Percentiles rank a stretch among this genome's conserved stretches.
Evolutionary conservation across 139 green algal species (phyloP).

Genomic region (Edaphochlamys debaryana): DNA sequence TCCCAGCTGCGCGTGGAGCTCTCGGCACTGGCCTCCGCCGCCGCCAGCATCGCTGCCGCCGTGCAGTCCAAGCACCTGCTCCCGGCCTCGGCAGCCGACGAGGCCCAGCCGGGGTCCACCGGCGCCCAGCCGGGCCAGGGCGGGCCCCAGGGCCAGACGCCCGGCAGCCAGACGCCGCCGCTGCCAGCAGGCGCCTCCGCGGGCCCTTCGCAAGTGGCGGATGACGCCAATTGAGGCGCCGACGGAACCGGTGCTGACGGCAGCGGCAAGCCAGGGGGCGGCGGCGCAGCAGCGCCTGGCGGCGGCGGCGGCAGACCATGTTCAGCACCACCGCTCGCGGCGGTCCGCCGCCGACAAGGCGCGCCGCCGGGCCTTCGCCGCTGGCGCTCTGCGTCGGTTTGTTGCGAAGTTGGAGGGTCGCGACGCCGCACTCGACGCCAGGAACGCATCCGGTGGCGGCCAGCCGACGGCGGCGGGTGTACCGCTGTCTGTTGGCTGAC

Average conservation of each 20-base stretch:
- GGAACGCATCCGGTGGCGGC: too few relatives aligned
- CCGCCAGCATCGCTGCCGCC: constrained; percentile 54
- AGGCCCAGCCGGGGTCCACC: too few relatives aligned
- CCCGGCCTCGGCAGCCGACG: background rate
- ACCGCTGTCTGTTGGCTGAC: constrained; percentile 54
- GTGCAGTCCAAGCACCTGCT: constrained; percentile 60
- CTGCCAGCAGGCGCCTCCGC: too few relatives aligned
- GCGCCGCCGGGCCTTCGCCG: constrained; percentile 48
- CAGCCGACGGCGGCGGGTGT: too few relatives aligned
- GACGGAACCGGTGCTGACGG: too few relatives aligned
- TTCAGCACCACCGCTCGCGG: background rate
- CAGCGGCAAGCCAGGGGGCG: background rate
- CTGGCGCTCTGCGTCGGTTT: constrained; percentile 50
- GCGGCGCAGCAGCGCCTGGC: background rate
- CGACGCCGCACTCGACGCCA: constrained; percentile 12
- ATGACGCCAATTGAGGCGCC: too few relatives aligned
- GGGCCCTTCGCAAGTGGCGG: too few relatives aligned
- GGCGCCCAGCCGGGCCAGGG: too few relatives aligned
- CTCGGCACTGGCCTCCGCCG: constrained; percentile 49
- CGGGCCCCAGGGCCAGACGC: too few relatives aligned
- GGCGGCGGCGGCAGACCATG: background rate
- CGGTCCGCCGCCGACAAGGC: constrained; percentile 31
- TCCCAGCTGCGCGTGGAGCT: constrained; percentile 41
- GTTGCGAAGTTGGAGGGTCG: constrained; percentile 53
- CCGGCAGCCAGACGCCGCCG: too few relatives aligned